Conservation (phyloP, 352 stramenopile species). For the Detonula confervacea region DNA sequence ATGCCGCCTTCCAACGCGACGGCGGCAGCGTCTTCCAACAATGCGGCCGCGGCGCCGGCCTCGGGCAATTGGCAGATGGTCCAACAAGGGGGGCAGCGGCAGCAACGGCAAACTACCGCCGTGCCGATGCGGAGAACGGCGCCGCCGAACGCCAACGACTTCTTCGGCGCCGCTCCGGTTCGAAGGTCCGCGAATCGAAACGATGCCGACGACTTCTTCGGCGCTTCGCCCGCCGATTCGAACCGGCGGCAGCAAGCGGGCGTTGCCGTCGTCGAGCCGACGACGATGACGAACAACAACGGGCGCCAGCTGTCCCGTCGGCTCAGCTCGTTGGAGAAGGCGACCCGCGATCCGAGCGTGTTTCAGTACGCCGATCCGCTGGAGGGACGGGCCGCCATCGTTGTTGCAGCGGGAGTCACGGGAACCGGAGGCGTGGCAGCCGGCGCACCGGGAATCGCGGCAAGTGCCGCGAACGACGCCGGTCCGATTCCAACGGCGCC, state of each 20-base stretch:
- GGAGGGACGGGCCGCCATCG: constrained; percentile 21
- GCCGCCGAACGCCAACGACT: constrained; percentile 3
- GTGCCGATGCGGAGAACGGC: too few relatives aligned
- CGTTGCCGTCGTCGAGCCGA: not conserved
- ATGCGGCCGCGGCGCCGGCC: too few relatives aligned
- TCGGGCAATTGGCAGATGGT: too few relatives aligned
- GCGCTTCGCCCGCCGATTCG: not conserved
- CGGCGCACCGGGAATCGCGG: not conserved
- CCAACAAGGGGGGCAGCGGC: too few relatives aligned
- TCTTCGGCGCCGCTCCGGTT: constrained; percentile 11
- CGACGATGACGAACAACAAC: too few relatives aligned
- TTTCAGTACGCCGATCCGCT: constrained; percentile 45
- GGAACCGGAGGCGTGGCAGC: not conserved
- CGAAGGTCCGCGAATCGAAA: too few relatives aligned
- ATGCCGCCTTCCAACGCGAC: too few relatives aligned
- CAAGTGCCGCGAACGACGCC: not conserved
- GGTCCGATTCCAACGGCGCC: constrained; percentile 6
- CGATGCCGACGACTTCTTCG: not conserved
- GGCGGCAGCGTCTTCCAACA: too few relatives aligned
- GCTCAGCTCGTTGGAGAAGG: constrained; percentile 30
- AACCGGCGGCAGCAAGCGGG: not conserved
- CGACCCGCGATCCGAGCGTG: constrained; percentile 12
- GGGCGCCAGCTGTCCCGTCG: constrained; percentile 22
- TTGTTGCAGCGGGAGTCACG: not conserved
- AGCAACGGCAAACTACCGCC: too few relatives aligned